These are phyloP conservation scores for Phaseolus lunatus DNA, from an alignment of 306 rosid species.

Conservation along the genomic window DNA sequence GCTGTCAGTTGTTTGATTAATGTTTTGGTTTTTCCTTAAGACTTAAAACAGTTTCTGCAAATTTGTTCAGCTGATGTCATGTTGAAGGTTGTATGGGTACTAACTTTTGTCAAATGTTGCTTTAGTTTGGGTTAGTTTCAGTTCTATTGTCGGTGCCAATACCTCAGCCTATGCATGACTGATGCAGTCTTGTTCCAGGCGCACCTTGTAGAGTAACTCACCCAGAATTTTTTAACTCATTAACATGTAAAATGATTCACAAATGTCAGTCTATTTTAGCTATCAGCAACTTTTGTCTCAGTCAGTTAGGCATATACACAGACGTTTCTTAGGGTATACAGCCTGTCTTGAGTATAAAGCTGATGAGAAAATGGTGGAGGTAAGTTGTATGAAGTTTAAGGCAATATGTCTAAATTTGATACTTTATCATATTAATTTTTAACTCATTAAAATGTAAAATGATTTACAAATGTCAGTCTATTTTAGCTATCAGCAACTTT, in stretches of 20 bases:
- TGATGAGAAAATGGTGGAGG: neutral
- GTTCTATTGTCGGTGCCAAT: neutral
- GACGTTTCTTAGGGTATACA: neutral
- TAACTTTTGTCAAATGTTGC: neutral
- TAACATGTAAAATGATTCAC: neutral
- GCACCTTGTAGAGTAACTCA: neutral
- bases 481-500: too few species aligned
- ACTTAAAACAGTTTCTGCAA: conserved; percentile 6
- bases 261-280: conserved; percentile 1
- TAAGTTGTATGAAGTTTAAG: neutral
- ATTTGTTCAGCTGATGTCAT: conserved; percentile 11
- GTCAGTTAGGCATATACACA: neutral
- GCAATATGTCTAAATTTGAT: neutral
- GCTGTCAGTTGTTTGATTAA: neutral
- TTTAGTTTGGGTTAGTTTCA: conserved; percentile 10
- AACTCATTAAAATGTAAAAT: too few species aligned
- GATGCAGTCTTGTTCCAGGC: neutral
- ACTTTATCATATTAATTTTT: neutral
- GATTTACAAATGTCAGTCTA: too few species aligned
- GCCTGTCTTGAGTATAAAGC: neutral
- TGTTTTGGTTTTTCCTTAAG: neutral
- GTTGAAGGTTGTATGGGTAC: conserved; percentile 5
- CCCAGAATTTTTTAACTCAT: neutral
- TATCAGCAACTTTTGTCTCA: neutral
- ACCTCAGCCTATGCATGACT: neutral